phyloP scores from a whole-genome alignment of 305 asterid species.

The Fraxinus ornus region DNA sequence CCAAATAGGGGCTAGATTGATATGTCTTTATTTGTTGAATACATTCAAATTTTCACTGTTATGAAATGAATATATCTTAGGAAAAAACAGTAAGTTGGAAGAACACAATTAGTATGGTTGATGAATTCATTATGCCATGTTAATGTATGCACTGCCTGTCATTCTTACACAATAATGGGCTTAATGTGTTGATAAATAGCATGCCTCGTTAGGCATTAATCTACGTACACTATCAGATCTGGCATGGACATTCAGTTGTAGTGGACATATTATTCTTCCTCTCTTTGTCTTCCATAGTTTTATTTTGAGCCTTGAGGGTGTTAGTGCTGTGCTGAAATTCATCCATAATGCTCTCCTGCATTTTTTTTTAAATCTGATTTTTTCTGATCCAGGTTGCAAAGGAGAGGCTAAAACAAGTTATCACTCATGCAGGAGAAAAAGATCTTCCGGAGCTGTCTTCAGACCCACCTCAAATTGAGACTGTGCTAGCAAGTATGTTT shows the following conservation, averaged over 20 bases:
- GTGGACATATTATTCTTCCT: slow-evolving; percentile 11
- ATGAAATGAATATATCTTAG: background rate
- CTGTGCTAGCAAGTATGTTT: slow-evolving; percentile 59
- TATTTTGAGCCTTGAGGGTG: background rate
- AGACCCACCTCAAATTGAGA: slow-evolving; percentile 53
- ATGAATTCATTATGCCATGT: slow-evolving; percentile 1
- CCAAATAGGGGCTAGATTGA: background rate
- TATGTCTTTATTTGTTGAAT: slow-evolving; percentile 2
- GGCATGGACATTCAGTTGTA: slow-evolving; percentile 6
- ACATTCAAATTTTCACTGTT: slow-evolving; percentile 1
- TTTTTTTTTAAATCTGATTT: slow-evolving; percentile 24
- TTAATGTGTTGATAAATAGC: background rate
- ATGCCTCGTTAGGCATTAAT: slow-evolving; percentile 12
- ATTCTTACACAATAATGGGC: background rate
- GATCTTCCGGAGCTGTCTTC: slow-evolving; percentile 58
- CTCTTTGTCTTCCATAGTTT: slow-evolving; percentile 13
- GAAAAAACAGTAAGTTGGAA: background rate
- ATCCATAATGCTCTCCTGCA: slow-evolving; percentile 3
- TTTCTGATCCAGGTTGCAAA: slow-evolving; percentile 63
- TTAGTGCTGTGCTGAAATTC: slow-evolving; percentile 12
- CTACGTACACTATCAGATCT: background rate
- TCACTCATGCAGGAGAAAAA: slow-evolving; percentile 69
- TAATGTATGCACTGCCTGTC: background rate
- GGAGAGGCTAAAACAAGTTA: slow-evolving; percentile 77
- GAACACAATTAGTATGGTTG: background rate